Conservation (phyloP, 176 grass and related monocot species). For the Avena insularis region DNA sequence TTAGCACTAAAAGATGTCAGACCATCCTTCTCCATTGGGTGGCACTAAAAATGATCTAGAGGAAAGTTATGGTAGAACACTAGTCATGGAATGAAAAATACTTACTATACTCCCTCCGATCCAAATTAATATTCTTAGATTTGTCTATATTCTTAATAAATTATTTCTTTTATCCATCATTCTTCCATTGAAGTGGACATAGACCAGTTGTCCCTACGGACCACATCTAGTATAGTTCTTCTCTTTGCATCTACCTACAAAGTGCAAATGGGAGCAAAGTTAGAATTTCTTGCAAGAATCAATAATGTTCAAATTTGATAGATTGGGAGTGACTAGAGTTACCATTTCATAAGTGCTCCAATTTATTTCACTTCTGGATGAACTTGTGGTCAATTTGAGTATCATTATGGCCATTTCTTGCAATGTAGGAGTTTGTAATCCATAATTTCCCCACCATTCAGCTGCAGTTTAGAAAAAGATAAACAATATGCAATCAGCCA, state of each 20-base stretch:
- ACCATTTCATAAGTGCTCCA: not conserved
- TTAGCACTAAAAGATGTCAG: no score
- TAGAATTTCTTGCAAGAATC: not conserved
- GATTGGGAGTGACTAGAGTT: not conserved
- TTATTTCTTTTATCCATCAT: not conserved
- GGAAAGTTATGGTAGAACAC: no score
- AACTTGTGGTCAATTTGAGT: conserved; percentile 1
- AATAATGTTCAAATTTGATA: not conserved
- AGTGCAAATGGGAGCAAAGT: not conserved
- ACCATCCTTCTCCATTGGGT: no score
- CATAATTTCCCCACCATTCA: not conserved
- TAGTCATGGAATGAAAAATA: no score
- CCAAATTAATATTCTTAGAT: no score
- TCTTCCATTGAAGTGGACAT: not conserved
- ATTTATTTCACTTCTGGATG: not conserved
- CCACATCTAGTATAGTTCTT: conserved; percentile 1
- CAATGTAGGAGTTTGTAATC: not conserved
- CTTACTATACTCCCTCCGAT: no score
- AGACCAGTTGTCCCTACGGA: not conserved
- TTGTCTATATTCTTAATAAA: not conserved
- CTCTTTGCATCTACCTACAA: conserved; percentile 1
- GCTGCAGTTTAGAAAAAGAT: not conserved
- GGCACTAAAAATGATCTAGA: no score
- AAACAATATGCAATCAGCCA: not conserved
- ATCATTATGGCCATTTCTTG: not conserved